phyloP scores from a whole-genome alignment of 768 basidiomycete species.

The Tylopilus sp. region DNA sequence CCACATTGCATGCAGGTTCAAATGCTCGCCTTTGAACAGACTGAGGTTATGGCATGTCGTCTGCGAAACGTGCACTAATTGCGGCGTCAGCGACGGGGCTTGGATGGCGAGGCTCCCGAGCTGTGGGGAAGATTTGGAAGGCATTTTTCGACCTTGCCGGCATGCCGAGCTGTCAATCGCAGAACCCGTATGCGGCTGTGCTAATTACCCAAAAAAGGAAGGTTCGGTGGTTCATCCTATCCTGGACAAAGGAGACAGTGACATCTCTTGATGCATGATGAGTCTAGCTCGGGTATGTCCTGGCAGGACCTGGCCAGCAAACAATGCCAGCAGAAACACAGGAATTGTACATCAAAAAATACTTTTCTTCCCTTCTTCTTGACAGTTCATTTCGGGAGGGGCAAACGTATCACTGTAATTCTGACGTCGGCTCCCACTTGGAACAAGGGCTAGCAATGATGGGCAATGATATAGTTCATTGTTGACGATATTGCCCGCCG shows the following conservation, averaged over 20 bases:
- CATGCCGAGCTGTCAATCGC: constrained; percentile 27
- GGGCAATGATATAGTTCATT: constrained; percentile 24
- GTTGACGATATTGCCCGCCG: constrained; percentile 17
- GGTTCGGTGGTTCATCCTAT: constrained; percentile 21
- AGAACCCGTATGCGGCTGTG: constrained; percentile 17
- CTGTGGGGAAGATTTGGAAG: constrained; percentile 41
- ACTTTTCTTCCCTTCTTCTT: not conserved
- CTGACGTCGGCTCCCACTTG: constrained; percentile 25
- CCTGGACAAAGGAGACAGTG: not conserved
- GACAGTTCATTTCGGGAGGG: constrained; percentile 24
- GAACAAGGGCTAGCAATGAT: constrained; percentile 12
- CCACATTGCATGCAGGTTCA: constrained; percentile 3
- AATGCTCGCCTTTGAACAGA: constrained; percentile 60
- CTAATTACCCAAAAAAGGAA: constrained; percentile 27
- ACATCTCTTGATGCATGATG: not conserved
- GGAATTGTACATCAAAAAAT: not conserved
- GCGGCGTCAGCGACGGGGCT: constrained; percentile 54
- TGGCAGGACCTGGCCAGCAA: not conserved
- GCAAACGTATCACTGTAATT: not conserved
- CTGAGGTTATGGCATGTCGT: constrained; percentile 73
- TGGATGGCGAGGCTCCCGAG: constrained; percentile 71
- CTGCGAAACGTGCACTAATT: constrained; percentile 68
- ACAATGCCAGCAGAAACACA: not conserved
- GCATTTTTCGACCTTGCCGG: constrained; percentile 34
- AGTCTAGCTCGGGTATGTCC: not conserved